Conservation (phyloP, 2,329 filamentous ascomycete genomes). For the Ascochyta clinopodiicola region DNA sequence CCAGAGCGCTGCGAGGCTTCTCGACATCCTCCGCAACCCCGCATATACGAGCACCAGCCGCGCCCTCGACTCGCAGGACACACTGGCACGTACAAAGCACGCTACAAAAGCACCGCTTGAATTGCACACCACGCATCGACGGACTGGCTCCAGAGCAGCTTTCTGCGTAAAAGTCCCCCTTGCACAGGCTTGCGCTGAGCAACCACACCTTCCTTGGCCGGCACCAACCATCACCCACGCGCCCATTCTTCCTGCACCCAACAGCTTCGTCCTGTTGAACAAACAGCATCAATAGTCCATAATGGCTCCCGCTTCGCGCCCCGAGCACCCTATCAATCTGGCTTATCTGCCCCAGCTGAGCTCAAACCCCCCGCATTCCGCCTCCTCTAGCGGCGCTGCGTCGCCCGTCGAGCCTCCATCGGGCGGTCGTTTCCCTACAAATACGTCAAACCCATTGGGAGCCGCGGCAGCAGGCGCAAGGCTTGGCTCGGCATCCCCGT, state of each 20-base stretch:
- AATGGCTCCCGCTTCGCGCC: slow-evolving; percentile 84
- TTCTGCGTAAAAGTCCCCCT: slow-evolving; percentile 11
- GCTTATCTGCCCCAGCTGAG: slow-evolving; percentile 77
- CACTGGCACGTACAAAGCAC: slow-evolving; percentile 10
- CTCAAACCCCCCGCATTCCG: slow-evolving; percentile 72
- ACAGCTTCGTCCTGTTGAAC: slow-evolving; percentile 27
- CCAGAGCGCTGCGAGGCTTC: slow-evolving; percentile 17
- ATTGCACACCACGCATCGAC: slow-evolving; percentile 2
- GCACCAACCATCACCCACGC: slow-evolving; percentile 34
- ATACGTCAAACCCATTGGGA: slow-evolving; percentile 62
- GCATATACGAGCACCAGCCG: slow-evolving; percentile 6
- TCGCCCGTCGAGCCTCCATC: slow-evolving; percentile 78
- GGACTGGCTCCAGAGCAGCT: slow-evolving; percentile 13
- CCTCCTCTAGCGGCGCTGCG: slow-evolving; percentile 79
- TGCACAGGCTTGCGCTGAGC: slow-evolving; percentile 34
- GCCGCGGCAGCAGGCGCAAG: slow-evolving; percentile 64
- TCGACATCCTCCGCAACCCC: slow-evolving; percentile 12
- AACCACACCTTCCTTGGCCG: slow-evolving; percentile 48
- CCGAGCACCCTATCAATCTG: slow-evolving; percentile 79
- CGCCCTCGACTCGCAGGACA: slow-evolving; percentile 1
- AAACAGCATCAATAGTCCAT: slow-evolving; percentile 71
- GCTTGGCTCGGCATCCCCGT: slow-evolving; percentile 93
- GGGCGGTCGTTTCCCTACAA: slow-evolving; percentile 75
- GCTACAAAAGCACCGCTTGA: slow-evolving; percentile 18
- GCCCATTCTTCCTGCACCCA: neutral